Conservation (phyloP, 2,329 filamentous ascomycete species). For the Ascochyta koolunga region DNA sequence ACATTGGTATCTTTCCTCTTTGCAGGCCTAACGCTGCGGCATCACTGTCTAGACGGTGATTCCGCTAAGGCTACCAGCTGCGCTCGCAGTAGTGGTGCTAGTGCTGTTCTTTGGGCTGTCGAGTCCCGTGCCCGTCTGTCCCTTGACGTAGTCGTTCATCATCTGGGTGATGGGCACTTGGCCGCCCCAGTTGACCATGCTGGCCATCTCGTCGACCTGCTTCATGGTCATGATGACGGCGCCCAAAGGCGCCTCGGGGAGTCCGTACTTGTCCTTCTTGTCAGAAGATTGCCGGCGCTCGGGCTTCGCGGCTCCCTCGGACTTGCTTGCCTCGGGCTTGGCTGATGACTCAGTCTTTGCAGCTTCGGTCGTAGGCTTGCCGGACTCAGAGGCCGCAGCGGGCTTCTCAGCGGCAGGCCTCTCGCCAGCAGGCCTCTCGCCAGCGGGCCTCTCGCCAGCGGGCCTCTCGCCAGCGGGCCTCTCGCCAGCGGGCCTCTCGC, state of each 20-base stretch:
- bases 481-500: slow-evolving; percentile 11
- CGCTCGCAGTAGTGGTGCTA: neutral
- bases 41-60: slow-evolving; percentile 5
- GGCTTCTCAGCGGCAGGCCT: slow-evolving; percentile 7
- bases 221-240: slow-evolving; percentile 43
- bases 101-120: slow-evolving; percentile 9
- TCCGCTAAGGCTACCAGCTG: neutral
- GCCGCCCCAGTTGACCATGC: slow-evolving; percentile 33
- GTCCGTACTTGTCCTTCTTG: slow-evolving; percentile 29
- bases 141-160: slow-evolving; percentile 44
- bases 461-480: neutral
- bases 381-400: neutral
- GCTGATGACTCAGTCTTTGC: slow-evolving; percentile 13
- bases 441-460: slow-evolving; percentile 5
- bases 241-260: slow-evolving; percentile 29
- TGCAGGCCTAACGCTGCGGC: no score
- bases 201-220: slow-evolving; percentile 42
- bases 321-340: slow-evolving; percentile 14
- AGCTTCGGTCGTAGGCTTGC: slow-evolving; percentile 6
- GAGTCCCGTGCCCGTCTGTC: slow-evolving; percentile 28
- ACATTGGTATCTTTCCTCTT: neutral
- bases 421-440: slow-evolving; percentile 5
- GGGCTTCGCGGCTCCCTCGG: slow-evolving; percentile 23
- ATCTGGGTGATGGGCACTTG: slow-evolving; percentile 42
- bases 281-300: slow-evolving; percentile 24